phyloP scores from a whole-genome alignment of 306 rosid species.

The Prunus padus region DNA sequence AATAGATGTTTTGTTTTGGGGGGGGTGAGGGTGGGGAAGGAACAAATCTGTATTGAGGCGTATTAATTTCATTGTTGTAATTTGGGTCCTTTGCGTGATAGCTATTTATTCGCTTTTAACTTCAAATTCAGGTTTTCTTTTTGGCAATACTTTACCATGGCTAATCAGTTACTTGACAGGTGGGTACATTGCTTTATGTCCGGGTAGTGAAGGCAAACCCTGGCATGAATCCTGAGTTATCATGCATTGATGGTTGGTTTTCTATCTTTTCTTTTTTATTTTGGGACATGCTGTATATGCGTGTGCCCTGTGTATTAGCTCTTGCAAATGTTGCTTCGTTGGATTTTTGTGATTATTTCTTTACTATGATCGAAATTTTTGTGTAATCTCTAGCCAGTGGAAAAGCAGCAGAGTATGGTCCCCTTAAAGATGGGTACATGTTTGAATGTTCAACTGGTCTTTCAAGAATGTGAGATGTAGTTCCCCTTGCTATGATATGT shows the following conservation, averaged over 20 bases:
- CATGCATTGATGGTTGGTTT: conserved; percentile 84
- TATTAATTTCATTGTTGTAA: background rate
- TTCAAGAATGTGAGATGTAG: conserved; percentile 68
- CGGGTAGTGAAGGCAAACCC: conserved; percentile 83
- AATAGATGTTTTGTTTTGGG: background rate
- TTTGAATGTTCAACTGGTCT: conserved; percentile 83
- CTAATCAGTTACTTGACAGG: conserved; percentile 48
- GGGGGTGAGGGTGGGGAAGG: background rate
- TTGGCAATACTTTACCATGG: conserved; percentile 17
- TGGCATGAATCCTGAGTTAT: conserved; percentile 85
- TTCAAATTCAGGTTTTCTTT: conserved; percentile 14
- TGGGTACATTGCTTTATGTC: conserved; percentile 67
- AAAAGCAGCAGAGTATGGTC: conserved; percentile 79
- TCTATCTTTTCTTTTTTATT: background rate
- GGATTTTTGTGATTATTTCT: conserved; percentile 7
- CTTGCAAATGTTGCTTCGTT: background rate
- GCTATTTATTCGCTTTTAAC: background rate
- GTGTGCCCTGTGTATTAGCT: background rate
- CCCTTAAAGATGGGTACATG: conserved; percentile 79
- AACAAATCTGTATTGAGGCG: background rate
- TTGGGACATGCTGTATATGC: background rate
- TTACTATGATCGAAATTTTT: conserved; percentile 17
- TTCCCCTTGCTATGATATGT: background rate
- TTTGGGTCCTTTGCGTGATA: background rate
- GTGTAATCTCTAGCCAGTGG: conserved; percentile 52